These are phyloP conservation scores for Debaryomycetaceae sp. DNA, from an alignment of 1,139 yeast genomes.

Conservation along the genomic window DNA sequence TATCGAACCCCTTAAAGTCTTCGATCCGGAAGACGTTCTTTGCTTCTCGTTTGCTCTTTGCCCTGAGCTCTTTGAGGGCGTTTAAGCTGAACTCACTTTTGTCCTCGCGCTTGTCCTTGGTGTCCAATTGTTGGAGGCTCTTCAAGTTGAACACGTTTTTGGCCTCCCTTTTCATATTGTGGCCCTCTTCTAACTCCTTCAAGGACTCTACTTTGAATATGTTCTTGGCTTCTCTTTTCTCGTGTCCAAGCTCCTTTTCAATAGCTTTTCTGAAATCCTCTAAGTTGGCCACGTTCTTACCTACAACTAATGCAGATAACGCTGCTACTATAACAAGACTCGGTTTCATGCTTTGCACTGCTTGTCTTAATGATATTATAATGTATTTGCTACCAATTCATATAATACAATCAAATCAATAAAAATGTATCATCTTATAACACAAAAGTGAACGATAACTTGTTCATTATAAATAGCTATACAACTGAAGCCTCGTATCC, in stretches of 20 bases:
- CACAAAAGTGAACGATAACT: neutral
- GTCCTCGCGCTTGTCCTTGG: slow-evolving; percentile 14
- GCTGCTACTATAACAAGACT: neutral
- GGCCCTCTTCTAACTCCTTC: neutral
- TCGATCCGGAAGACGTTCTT: slow-evolving; percentile 20
- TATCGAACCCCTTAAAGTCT: slow-evolving; percentile 8
- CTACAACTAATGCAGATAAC: neutral
- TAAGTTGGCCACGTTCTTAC: slow-evolving; percentile 20
- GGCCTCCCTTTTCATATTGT: slow-evolving; percentile 13
- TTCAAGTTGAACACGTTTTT: slow-evolving; percentile 11
- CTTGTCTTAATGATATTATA: too few species aligned
- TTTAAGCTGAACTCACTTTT: slow-evolving; percentile 18
- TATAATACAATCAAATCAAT: too few species aligned
- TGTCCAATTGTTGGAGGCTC: neutral
- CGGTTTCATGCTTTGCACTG: neutral
- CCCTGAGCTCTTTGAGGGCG: slow-evolving; percentile 6
- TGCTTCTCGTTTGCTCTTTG: slow-evolving; percentile 13
- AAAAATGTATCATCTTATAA: too few species aligned
- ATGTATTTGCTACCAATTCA: too few species aligned
- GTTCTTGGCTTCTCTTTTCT: slow-evolving; percentile 18
- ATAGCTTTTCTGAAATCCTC: slow-evolving; percentile 8
- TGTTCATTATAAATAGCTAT: neutral
- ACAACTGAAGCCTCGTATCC: neutral
- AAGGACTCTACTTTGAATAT: slow-evolving; percentile 1
- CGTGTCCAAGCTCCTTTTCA: slow-evolving; percentile 7